A percentile compares a stretch with the other conserved stretches of the same genome.
Evolutionary conservation across 208 protist species (phyloP).

Genomic region (Lotmaria passim): DNA sequence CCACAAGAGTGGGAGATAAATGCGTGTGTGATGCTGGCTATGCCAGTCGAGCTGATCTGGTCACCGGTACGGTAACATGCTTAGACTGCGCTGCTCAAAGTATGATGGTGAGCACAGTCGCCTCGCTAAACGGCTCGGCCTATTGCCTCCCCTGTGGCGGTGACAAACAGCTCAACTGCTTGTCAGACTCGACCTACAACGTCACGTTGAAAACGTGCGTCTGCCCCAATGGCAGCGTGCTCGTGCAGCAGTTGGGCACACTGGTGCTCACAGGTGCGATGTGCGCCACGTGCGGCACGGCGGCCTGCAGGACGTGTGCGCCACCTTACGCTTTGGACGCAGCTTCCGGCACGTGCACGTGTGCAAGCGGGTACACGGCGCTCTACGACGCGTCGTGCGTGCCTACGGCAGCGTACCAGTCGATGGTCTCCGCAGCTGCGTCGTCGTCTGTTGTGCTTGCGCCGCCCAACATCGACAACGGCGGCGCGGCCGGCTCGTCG

Average conservation of each 20-base stretch:
- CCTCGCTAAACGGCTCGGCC: conserved; percentile 35
- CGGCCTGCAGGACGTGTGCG: conserved; percentile 35
- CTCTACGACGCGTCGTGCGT: conserved; percentile 73
- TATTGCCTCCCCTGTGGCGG: conserved; percentile 56
- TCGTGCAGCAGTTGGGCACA: conserved; percentile 42
- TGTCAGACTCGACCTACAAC: conserved; percentile 44
- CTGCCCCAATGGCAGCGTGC: conserved; percentile 42
- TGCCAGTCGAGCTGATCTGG: conserved; percentile 13
- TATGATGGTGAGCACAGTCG: conserved; percentile 40
- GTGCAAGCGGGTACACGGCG: conserved; percentile 42
- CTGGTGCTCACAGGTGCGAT: conserved; percentile 46
- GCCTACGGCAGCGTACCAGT: conserved; percentile 33
- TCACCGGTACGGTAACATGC: conserved; percentile 27
- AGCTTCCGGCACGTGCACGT: conserved; percentile 28
- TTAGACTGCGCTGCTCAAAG: conserved; percentile 37
- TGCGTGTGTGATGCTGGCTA: conserved; percentile 47
- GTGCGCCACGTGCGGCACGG: conserved; percentile 43
- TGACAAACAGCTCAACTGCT: conserved; percentile 32
- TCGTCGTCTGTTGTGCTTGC: conserved; percentile 26
- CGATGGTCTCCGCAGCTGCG: conserved; percentile 17
- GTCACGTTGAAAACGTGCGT: conserved; percentile 29
- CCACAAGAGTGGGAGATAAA: conserved; percentile 9
- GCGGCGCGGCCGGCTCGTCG: conserved; percentile 19
- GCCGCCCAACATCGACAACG: conserved; percentile 60
- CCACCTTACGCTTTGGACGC: conserved; percentile 44